Conservation (phyloP, 208 protist species). For the Trypanosoma brucei region DNA sequence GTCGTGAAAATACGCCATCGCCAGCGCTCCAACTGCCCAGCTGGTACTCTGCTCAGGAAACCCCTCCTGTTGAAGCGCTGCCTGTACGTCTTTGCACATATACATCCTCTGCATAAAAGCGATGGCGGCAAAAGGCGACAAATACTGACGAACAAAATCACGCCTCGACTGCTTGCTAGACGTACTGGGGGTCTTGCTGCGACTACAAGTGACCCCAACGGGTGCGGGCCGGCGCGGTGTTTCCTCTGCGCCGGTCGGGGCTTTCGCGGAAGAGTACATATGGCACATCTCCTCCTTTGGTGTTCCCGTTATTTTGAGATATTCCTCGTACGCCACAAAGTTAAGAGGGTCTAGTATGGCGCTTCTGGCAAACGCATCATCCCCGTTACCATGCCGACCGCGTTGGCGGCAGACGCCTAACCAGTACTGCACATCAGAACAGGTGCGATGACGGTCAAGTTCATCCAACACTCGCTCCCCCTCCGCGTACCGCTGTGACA, state of each 20-base stretch:
- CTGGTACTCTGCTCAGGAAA: conserved; percentile 25
- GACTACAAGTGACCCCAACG: background rate
- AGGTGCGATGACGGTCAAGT: conserved; percentile 21
- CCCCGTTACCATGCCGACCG: conserved; percentile 17
- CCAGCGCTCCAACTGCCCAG: conserved; percentile 49
- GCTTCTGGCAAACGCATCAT: conserved; percentile 27
- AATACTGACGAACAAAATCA: conserved; percentile 16
- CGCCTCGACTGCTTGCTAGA: conserved; percentile 10
- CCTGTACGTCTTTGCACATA: conserved; percentile 17
- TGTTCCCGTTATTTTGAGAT: conserved; percentile 21
- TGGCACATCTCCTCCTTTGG: conserved; percentile 16
- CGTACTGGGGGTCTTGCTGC: background rate
- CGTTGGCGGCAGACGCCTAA: conserved; percentile 44
- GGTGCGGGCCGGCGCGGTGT: background rate
- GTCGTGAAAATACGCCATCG: conserved; percentile 69
- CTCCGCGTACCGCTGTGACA: conserved; percentile 56
- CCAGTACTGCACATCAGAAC: conserved; percentile 53
- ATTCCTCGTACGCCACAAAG: conserved; percentile 49
- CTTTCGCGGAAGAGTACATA: conserved; percentile 12
- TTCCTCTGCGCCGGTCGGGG: background rate
- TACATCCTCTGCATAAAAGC: conserved; percentile 20
- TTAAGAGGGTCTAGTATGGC: conserved; percentile 37
- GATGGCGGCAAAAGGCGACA: conserved; percentile 20
- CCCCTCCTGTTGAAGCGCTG: conserved; percentile 13
- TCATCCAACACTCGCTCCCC: conserved; percentile 50